Base-by-base conservation (phyloP, 805 yeast species). In the Ascoidea asiatica region DNA sequence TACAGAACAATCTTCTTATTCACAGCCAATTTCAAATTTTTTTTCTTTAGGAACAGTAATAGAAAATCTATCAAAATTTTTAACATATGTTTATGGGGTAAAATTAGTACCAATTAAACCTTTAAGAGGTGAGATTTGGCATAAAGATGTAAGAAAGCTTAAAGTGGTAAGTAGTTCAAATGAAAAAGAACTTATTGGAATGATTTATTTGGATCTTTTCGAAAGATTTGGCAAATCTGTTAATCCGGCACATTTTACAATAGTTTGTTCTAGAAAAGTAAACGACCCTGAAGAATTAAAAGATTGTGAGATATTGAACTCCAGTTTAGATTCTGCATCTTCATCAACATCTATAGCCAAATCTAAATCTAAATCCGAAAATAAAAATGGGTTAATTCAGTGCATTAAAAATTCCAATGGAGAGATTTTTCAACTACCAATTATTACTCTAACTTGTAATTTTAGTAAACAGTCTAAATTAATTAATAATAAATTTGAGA, bases 221-320 rank as follows among this genome's bases (percentile, higher is more conserved):
- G 81, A 82, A 50, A 70, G 95, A 44, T 70, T 68, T 6, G 81
- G 81, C 13, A 84, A 84, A 59, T 75, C 83, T 1, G 79, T 86
- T 1, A 78, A 81, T 47, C 97, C 98, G 1, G 95, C 97, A 0
- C 98, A 92, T 62, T 92, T 86, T 63, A 92, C 97, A 0, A 85
- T 92, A 5, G 87, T 92, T 49, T 92, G 97, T 55, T 85, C 95
- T n/a, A 72, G 97, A 52, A 75, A 77, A 54, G 73, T 87, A 15
- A 72, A 70, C 44, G 82, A 77, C 53, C 58, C 63, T 44, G 60
- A 58, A 39, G 63, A 60, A 5, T 68, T 69, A 19, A 64, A 41
- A 19, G 41, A 41, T 8, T 50, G 51, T 8, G 56, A 54, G 17
- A 45, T 53, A 29, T 46, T 53, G 54, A 39, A 56, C 59, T 19